phyloP scores from a whole-genome alignment of 176 grass and related monocot species.

The Lolium multiflorum region DNA sequence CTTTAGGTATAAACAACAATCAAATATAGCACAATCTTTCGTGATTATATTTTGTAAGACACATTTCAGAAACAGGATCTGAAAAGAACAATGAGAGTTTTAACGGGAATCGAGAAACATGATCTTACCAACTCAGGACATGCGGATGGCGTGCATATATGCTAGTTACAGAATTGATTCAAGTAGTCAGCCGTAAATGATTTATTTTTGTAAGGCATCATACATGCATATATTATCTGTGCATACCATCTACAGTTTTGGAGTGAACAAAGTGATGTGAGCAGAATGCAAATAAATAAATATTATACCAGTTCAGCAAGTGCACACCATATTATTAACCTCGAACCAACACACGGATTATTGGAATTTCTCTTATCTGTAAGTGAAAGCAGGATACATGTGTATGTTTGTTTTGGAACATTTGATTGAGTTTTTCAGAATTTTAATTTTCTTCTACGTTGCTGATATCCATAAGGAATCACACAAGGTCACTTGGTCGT shows the following conservation, averaged over 20 bases:
- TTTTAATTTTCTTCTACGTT: not conserved
- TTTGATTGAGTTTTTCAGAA: not conserved
- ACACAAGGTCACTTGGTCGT: too few species aligned
- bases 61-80: not conserved
- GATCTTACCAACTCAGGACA: not conserved
- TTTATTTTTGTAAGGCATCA: not conserved
- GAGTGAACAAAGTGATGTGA: not conserved
- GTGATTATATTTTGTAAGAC: not conserved
- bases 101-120: not conserved
- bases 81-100: not conserved
- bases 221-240: not conserved
- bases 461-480: too few species aligned
- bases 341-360: not conserved
- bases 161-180: too few species aligned
- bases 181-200: not conserved
- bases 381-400: not conserved
- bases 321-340: not conserved
- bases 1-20: too few species aligned
- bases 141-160: not conserved
- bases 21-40: too few species aligned
- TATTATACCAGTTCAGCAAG: not conserved
- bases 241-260: not conserved
- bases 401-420: not conserved
- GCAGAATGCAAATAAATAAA: not conserved
- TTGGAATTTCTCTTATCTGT: not conserved